Evolutionary conservation across 306 rosid genomes (phyloP).

Genomic region (Adenanthera pavonina): DNA sequence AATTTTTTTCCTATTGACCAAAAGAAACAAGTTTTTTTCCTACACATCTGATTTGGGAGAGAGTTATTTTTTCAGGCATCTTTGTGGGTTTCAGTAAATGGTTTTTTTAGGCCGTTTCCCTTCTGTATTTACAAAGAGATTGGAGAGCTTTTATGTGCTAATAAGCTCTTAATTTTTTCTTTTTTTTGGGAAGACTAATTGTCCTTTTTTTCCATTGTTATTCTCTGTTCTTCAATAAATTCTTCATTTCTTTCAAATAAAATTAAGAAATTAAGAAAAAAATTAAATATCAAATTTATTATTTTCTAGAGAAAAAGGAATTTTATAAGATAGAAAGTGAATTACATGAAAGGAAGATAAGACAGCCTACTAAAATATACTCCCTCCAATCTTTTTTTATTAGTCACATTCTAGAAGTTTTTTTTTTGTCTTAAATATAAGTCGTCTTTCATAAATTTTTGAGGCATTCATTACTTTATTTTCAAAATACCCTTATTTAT

Average conservation of each 20-base stretch:
- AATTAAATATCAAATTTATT: neutral
- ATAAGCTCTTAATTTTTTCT: neutral
- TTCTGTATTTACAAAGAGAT: neutral
- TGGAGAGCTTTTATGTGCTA: neutral
- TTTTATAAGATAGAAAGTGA: neutral
- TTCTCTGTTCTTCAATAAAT: neutral
- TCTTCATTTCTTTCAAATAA: neutral
- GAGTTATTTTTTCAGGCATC: no score
- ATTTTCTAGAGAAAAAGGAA: neutral
- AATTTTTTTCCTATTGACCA: no score
- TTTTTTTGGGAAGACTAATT: neutral
- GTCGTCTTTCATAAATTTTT: no score
- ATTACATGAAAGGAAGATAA: neutral
- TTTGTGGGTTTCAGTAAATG: neutral
- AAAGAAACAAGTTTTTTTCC: no score
- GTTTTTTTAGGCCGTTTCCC: neutral
- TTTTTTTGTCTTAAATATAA: no score
- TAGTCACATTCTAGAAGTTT: no score
- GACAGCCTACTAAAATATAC: neutral
- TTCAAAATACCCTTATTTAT: no score
- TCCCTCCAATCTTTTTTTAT: no score
- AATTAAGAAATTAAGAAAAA: neutral
- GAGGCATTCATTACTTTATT: no score
- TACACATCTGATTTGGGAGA: no score
- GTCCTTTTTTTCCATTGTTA: neutral